Percentiles rank a stretch among this genome's conserved stretches.
These are phyloP conservation scores for Phenoliferia sp. DNA, from an alignment of 1,284 basidiomycete genomes.

Conservation along the genomic window DNA sequence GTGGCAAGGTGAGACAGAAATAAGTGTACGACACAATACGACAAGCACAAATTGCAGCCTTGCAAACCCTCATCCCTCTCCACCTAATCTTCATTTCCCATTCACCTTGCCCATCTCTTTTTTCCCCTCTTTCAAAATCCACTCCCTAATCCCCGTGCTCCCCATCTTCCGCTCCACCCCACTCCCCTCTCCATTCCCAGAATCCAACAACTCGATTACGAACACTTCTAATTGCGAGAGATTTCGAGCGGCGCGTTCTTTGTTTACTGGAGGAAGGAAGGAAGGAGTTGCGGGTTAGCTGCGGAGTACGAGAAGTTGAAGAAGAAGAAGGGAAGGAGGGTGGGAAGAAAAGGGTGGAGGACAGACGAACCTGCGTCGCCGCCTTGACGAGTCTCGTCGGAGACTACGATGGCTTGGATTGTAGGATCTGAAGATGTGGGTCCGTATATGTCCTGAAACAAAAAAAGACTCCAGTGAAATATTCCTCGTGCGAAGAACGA, in stretches of 20 bases:
- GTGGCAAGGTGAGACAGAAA: too few species aligned
- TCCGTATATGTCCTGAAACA: constrained; percentile 67
- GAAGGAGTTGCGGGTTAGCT: not conserved
- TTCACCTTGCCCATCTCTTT: not conserved
- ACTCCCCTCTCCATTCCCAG: constrained; percentile 40
- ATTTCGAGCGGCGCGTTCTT: constrained; percentile 6
- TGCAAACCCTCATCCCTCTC: too few species aligned
- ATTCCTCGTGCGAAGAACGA: not conserved
- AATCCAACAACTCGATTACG: constrained; percentile 25
- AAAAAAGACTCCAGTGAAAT: not conserved
- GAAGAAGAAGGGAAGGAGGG: not conserved
- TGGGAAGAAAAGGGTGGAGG: too few species aligned
- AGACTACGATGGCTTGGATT: constrained; percentile 80
- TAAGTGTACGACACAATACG: too few species aligned
- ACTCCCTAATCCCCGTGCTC: constrained; percentile 79
- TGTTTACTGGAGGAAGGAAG: constrained; percentile 15
- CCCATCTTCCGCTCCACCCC: constrained; percentile 72
- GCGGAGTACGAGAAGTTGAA: not conserved
- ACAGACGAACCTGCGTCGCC: constrained; percentile 59
- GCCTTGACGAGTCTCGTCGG: constrained; percentile 73
- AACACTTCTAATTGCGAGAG: constrained; percentile 15
- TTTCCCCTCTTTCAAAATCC: constrained; percentile 51
- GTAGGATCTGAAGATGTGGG: constrained; percentile 79
- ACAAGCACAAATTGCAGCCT: too few species aligned
- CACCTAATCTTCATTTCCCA: too few species aligned